These are phyloP conservation scores for Trypanosoma scelopori DNA, from an alignment of 208 protist species.

Conservation along the genomic window DNA sequence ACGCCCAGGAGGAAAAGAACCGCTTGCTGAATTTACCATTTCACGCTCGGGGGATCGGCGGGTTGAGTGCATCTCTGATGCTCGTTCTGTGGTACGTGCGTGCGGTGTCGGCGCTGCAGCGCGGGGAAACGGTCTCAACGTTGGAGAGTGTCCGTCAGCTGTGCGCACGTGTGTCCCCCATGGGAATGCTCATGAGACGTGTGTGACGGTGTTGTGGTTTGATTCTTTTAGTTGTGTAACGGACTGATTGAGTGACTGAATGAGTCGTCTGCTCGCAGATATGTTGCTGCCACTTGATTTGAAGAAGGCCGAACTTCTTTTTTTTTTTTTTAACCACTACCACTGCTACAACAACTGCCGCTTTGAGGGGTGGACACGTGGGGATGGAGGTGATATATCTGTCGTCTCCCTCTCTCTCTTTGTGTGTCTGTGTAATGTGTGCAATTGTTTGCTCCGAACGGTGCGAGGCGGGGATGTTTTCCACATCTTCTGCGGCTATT, in stretches of 20 bases:
- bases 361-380: too few relatives aligned
- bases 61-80: slow-evolving; percentile 38
- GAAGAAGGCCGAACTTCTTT: neutral
- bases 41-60: slow-evolving; percentile 25
- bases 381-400: too few relatives aligned
- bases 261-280: neutral
- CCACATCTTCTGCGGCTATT: neutral
- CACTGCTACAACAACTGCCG: too few relatives aligned
- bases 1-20: slow-evolving; percentile 6
- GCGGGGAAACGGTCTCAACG: slow-evolving; percentile 35
- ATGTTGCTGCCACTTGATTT: neutral
- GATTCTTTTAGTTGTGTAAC: neutral
- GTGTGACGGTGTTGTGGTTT: neutral
- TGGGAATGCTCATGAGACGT: slow-evolving; percentile 34
- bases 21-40: neutral
- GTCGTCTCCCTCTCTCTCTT: too few relatives aligned
- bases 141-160: slow-evolving; percentile 42
- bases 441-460: neutral
- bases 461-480: neutral
- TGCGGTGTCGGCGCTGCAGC: slow-evolving; percentile 56
- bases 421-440: too few relatives aligned
- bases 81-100: slow-evolving; percentile 64
- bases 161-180: slow-evolving; percentile 45
- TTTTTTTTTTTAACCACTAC: neutral
- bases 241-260: too few relatives aligned